Evolutionary conservation across 2,329 filamentous ascomycete species (phyloP), one percentile per base, ranked within the genome.

Genomic region (Talaromyces atroroseus): DNA sequence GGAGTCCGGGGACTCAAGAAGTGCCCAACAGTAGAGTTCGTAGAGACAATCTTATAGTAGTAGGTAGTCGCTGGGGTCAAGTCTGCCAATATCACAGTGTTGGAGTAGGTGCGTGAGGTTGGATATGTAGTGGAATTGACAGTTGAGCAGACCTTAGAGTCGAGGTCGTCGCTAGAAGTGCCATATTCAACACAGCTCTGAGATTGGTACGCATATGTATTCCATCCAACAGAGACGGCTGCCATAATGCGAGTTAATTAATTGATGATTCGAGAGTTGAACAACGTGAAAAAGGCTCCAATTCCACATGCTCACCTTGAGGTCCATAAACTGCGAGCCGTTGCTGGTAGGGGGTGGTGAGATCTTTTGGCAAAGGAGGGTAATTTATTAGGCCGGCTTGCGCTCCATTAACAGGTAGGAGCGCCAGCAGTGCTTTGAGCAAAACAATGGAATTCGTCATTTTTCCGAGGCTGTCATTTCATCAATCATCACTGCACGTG

Each of bases 31-130:
- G 65, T 80, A 0, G 81, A 81, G 67, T 84, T 84, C 26, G 74
- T 78, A 2, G 80, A 82, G 8, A 71, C 73, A 49, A 84, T 82
- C 69, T 81, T 76, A 71, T 85, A 85, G 71, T 81, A 84, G 66
- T 85, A 85, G 0, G 75, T 82, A 1, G 80, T 82, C 0, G 77
- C 80, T 0, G 82, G 76, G 0, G 67, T 68, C 20, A 85, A 67
- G 6, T 64, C 71, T 0, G 71, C 70, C 34, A 84, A 66, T 1
- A 71, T 71, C 0, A 81, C 81, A 0, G 71, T 69, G 60, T 82
- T 79, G 36, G 75, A 76, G 61, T 74, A 82, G 0, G 81, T 84
- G 12, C 80, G 74, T n/a, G 81, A 82, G 0, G 77, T 78, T 1
- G 70, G 65, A 59, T 83, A 83, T 1, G 80, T 83, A 7, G 72